phyloP scores from a whole-genome alignment of 2,329 filamentous ascomycete genomes.

The Coccinonectria pachysandricola region DNA sequence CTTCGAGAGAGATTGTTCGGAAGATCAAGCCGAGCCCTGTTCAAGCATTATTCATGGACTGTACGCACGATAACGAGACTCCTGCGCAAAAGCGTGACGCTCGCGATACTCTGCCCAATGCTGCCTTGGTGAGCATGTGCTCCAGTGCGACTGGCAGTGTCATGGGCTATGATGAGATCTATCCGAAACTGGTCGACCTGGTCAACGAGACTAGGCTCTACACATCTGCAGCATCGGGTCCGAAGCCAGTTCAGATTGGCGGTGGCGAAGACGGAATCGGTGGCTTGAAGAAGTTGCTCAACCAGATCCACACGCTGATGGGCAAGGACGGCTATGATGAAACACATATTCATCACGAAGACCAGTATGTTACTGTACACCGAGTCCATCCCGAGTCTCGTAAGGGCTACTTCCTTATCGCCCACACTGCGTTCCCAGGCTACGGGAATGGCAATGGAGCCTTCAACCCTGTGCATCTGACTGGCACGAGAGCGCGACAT shows the following conservation, averaged over 20 bases:
- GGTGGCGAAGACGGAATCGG: slow-evolving; percentile 77
- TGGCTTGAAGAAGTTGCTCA: slow-evolving; percentile 82
- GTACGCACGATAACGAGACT: slow-evolving; percentile 95
- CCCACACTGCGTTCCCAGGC: slow-evolving; percentile 90
- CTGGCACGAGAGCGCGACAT: slow-evolving; percentile 74
- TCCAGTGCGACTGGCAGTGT: slow-evolving; percentile 89
- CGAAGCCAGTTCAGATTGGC: slow-evolving; percentile 48
- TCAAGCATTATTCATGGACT: slow-evolving; percentile 96
- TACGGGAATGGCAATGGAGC: slow-evolving; percentile 76
- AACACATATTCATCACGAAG: slow-evolving; percentile 92
- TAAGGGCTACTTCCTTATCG: slow-evolving; percentile 90
- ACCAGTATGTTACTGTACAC: slow-evolving; percentile 93
- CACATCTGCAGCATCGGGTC: slow-evolving; percentile 60
- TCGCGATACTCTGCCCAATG: slow-evolving; percentile 86
- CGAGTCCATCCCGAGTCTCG: slow-evolving; percentile 84
- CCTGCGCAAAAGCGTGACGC: slow-evolving; percentile 93
- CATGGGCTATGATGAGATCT: slow-evolving; percentile 96
- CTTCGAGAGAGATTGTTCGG: slow-evolving; percentile 56
- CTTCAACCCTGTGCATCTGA: slow-evolving; percentile 68
- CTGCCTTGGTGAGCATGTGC: slow-evolving; percentile 92
- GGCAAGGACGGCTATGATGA: slow-evolving; percentile 90
- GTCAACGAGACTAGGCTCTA: slow-evolving; percentile 84
- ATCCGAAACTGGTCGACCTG: slow-evolving; percentile 84
- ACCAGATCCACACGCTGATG: slow-evolving; percentile 92
- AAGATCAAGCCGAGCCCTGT: slow-evolving; percentile 81